Evolutionary conservation across 2,329 filamentous ascomycete species (phyloP), one percentile per base, ranked within the genome.

Genomic region (Aspergillus cejpii): DNA sequence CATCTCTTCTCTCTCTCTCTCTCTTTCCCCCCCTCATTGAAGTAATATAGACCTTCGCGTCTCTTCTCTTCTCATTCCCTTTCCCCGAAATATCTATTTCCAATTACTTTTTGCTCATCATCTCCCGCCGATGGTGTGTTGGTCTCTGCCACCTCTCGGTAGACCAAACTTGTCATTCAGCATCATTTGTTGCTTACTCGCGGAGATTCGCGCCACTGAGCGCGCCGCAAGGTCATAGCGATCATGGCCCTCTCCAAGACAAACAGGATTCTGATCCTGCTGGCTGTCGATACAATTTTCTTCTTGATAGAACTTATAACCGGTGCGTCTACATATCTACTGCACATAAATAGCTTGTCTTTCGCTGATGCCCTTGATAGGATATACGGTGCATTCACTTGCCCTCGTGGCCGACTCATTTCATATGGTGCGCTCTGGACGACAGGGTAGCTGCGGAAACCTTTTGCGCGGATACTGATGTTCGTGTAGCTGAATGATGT

Each of bases 371-470:
- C 11, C 19, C 11, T 12, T 34, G 39, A 31, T 51, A 78, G 77
- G 92, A 50, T 87, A 95, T 74, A 74, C 84, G 52, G 88, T 94
- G 49, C 84, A 90, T 63, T 97, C 92, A 14, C 79, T 98, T 56
- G 92, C 92, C 28, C 78, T 98, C 47, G 89, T 94, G 63, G 92
- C 92, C 43, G 92, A 98, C 73, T 89, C 92, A 48, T 98, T 98
- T 68, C 92, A 98, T 71, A 98, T 98, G 92, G 85, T 88, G 63
- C 57, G 77, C 67, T 20, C 23, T 11, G n/a, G 17, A 17, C 21
- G 21, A 21, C 7, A 15, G 6, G 17, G 8, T 15, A 5, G 11
- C 14, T 12, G 11, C 31, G 14, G 6, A 7, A 5, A 24, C 12
- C 17, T 37, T 45, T 45, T 23, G 27, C 46, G 23, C 19, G 6